phyloP scores from a whole-genome alignment of 441 rosid species.

The Adansonia grandidieri region DNA sequence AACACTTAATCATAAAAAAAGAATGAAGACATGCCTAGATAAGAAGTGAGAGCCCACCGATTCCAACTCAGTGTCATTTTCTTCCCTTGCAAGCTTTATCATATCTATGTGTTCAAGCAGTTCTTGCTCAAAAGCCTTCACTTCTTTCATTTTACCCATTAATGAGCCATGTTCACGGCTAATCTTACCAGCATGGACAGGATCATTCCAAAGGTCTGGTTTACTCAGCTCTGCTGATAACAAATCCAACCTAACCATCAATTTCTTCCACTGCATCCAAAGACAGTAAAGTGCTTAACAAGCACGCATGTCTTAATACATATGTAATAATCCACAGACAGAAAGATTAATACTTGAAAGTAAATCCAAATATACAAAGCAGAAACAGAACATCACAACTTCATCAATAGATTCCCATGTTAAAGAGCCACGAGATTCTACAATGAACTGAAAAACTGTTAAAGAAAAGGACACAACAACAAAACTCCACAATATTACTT shows the following conservation, averaged over 20 bases:
- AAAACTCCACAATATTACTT: background rate
- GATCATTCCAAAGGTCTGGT: constrained; percentile 89
- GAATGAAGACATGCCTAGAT: constrained; percentile 70
- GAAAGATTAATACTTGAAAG: background rate
- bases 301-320: background rate
- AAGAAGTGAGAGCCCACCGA: constrained; percentile 80
- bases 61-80: constrained; percentile 87
- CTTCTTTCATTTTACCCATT: constrained; percentile 75
- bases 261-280: constrained; percentile 75
- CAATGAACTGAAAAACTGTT: constrained; percentile 11
- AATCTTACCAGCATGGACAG: constrained; percentile 81
- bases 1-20: constrained; percentile 23
- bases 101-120: constrained; percentile 93
- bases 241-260: constrained; percentile 64
- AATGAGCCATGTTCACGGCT: constrained; percentile 92
- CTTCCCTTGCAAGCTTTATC: constrained; percentile 92
- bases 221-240: constrained; percentile 73
- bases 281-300: constrained; percentile 15
- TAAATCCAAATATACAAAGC: background rate
- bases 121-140: constrained; percentile 71
- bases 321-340: background rate
- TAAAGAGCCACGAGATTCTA: background rate
- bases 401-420: constrained; percentile 11
- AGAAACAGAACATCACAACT: constrained; percentile 3
- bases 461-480: background rate